Percentiles rank a stretch among this genome's conserved stretches.
Evolutionary conservation across 164 flowering plant species (phyloP).

Genomic region (Magnolia sinica): DNA sequence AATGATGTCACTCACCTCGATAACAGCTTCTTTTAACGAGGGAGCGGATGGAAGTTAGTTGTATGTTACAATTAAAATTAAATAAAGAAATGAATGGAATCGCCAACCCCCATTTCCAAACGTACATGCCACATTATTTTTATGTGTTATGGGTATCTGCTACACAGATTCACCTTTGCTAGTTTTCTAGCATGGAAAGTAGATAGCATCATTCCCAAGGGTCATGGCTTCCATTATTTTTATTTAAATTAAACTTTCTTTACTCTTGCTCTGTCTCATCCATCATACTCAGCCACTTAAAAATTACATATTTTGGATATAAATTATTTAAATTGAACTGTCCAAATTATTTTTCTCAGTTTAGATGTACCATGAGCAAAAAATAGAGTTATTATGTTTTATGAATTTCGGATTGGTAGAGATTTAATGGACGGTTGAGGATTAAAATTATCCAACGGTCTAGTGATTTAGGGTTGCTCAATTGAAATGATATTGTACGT

Average conservation of each 20-base stretch:
- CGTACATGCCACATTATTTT: conserved; percentile 10
- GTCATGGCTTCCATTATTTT: conserved; percentile 7
- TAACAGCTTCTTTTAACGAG: background rate
- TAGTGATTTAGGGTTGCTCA: too few relatives aligned
- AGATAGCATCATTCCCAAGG: conserved; percentile 32
- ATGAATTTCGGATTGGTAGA: too few relatives aligned
- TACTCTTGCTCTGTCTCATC: too few relatives aligned
- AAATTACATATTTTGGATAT: too few relatives aligned
- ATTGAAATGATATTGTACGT: too few relatives aligned
- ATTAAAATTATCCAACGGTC: too few relatives aligned
- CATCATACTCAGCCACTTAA: too few relatives aligned
- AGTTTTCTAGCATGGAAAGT: conserved; percentile 20
- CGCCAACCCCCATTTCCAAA: conserved; percentile 9
- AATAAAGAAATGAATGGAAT: conserved; percentile 2
- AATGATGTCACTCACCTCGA: conserved; percentile 7
- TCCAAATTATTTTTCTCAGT: too few relatives aligned
- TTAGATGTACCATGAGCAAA: too few relatives aligned
- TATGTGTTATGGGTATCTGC: conserved; percentile 10
- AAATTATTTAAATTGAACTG: too few relatives aligned
- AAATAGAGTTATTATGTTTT: too few relatives aligned
- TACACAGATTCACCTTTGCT: conserved; percentile 14
- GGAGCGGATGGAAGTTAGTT: background rate
- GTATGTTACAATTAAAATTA: background rate
- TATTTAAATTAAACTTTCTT: background rate
- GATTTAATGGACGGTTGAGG: too few relatives aligned